Percentiles rank a stretch among this genome's conserved stretches.
phyloP scores from a whole-genome alignment of 352 stramenopile genomes.

The Pythium aquatile region DNA sequence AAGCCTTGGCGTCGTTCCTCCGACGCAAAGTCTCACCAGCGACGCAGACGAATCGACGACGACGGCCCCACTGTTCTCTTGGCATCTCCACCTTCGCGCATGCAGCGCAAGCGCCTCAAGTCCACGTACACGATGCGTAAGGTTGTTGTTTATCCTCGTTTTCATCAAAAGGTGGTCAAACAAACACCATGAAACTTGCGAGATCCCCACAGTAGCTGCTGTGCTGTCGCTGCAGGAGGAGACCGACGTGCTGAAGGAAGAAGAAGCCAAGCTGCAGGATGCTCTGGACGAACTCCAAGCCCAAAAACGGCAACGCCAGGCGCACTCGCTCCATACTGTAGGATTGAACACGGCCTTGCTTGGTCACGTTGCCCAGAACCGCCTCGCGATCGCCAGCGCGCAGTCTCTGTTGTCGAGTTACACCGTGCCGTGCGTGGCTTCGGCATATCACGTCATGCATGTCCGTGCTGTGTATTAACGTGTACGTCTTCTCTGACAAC shows the following conservation, averaged over 20 bases:
- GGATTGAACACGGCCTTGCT: neutral
- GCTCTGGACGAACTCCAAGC: neutral
- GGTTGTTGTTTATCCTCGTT: neutral
- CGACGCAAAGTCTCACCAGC: too few species aligned
- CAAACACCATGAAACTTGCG: neutral
- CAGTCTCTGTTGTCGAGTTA: constrained; percentile 7
- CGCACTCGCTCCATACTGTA: too few species aligned
- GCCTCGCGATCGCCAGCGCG: neutral
- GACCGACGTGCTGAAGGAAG: neutral
- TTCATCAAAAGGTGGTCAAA: neutral
- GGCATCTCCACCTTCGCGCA: too few species aligned
- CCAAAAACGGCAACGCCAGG: neutral
- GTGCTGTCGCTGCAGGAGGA: neutral
- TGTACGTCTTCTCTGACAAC: neutral
- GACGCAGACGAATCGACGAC: too few species aligned
- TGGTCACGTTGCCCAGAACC: neutral
- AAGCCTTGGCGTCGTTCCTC: too few species aligned
- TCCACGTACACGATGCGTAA: constrained; percentile 4
- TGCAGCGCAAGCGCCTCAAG: neutral
- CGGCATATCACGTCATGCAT: neutral
- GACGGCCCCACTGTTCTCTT: too few species aligned
- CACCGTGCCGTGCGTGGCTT: neutral
- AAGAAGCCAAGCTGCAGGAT: neutral
- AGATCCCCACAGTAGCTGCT: too few species aligned
- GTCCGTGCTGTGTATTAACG: neutral